These are phyloP conservation scores for Colletotrichum spinosum DNA, from an alignment of 2,329 filamentous ascomycete species.

Conservation along the genomic window DNA sequence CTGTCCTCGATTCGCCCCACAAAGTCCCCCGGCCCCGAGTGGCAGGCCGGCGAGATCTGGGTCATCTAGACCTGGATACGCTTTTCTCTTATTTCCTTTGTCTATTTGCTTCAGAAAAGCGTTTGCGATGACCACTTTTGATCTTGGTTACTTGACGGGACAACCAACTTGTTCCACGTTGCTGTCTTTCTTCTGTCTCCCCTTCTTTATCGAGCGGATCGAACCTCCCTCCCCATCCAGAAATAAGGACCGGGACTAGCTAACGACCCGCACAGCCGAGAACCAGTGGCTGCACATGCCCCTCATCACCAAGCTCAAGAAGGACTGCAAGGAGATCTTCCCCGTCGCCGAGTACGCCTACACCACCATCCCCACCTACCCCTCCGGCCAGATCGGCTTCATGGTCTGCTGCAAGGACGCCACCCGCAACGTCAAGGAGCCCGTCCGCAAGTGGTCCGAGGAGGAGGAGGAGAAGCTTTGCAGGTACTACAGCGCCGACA, in stretches of 20 bases:
- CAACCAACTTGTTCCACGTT: too few species aligned
- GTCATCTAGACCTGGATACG: slow-evolving; percentile 22
- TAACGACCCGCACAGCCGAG: slow-evolving; percentile 75
- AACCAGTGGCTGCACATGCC: slow-evolving; percentile 99
- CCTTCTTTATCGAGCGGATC: neutral
- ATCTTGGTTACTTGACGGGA: neutral
- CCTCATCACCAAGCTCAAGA: slow-evolving; percentile 94
- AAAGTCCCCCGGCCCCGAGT: slow-evolving; percentile 21
- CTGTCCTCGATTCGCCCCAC: slow-evolving; percentile 33
- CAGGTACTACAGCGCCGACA: slow-evolving; percentile 97
- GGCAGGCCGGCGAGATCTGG: slow-evolving; percentile 29
- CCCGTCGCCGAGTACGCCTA: slow-evolving; percentile 98
- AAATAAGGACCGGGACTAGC: slow-evolving; percentile 26
- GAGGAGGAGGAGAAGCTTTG: slow-evolving; percentile 95
- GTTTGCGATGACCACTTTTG: slow-evolving; percentile 12
- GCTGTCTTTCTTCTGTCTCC: slow-evolving; percentile 16
- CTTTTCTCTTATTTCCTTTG: slow-evolving; percentile 31
- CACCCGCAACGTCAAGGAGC: slow-evolving; percentile 84
- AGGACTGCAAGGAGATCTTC: slow-evolving; percentile 97
- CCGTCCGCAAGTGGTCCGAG: slow-evolving; percentile 80
- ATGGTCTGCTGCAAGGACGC: slow-evolving; percentile 99
- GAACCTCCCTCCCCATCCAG: neutral
- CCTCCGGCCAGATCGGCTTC: slow-evolving; percentile 98
- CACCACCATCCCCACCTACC: slow-evolving; percentile 99
- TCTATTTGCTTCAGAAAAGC: neutral